These are phyloP conservation scores for Neurospora crassa DNA, from an alignment of 2,329 filamentous ascomycete genomes.

Conservation along the genomic window DNA sequence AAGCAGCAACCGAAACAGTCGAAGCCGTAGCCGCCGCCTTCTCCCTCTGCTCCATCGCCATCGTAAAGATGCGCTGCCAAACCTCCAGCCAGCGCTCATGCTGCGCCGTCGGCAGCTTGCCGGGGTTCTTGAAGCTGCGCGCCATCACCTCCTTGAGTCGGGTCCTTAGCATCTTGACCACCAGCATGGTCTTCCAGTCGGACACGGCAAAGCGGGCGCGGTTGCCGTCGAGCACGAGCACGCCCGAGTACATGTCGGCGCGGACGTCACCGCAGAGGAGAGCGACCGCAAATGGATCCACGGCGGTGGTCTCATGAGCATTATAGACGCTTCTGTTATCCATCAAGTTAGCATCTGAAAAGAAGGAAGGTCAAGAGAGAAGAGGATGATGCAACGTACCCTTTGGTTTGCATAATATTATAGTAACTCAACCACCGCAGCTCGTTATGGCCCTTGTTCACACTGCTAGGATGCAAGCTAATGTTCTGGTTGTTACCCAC, in stretches of 20 bases:
- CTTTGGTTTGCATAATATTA: constrained; percentile 88
- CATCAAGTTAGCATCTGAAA: background rate
- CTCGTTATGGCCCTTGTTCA: constrained; percentile 64
- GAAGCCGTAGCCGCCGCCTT: constrained; percentile 5
- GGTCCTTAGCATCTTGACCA: constrained; percentile 70
- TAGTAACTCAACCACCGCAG: constrained; percentile 88
- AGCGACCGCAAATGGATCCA: constrained; percentile 73
- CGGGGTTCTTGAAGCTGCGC: constrained; percentile 58
- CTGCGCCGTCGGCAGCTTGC: constrained; percentile 51
- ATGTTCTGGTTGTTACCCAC: constrained; percentile 89
- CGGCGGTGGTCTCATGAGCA: constrained; percentile 77
- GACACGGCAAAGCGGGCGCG: constrained; percentile 71
- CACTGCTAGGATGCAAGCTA: constrained; percentile 75
- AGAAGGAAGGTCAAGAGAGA: background rate
- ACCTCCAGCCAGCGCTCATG: constrained; percentile 66
- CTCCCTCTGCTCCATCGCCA: constrained; percentile 16
- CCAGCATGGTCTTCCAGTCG: constrained; percentile 86
- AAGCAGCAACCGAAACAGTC: background rate
- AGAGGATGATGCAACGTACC: constrained; percentile 39
- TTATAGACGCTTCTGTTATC: constrained; percentile 56
- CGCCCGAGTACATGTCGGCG: constrained; percentile 82
- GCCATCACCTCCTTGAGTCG: constrained; percentile 68
- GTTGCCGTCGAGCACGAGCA: constrained; percentile 80
- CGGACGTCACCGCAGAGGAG: constrained; percentile 83
- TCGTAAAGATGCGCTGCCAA: constrained; percentile 58